These are phyloP conservation scores for Zygosaccharomyces sapae DNA, from an alignment of 1,139 yeast species.

Conservation along the genomic window DNA sequence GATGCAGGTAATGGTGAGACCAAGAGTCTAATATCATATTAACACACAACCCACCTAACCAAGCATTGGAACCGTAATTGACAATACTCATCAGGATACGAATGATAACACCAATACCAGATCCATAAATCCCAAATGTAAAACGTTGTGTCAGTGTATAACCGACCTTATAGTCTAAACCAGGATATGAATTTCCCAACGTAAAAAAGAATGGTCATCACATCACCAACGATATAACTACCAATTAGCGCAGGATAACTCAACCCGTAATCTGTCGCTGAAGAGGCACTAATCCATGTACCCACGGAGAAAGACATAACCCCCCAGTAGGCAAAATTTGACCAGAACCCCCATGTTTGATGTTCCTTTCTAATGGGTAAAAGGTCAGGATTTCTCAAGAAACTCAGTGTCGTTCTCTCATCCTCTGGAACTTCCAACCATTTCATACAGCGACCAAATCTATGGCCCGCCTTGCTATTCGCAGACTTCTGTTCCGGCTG, in stretches of 20 bases:
- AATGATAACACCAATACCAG: slow-evolving; percentile 41
- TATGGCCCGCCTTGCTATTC: neutral
- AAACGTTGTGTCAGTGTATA: slow-evolving; percentile 45
- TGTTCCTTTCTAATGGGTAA: slow-evolving; percentile 37
- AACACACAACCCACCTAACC: slow-evolving; percentile 42
- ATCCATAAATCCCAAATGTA: slow-evolving; percentile 45
- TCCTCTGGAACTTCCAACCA: slow-evolving; percentile 35
- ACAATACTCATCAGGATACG: slow-evolving; percentile 43
- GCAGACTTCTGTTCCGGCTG: neutral
- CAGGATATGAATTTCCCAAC: slow-evolving; percentile 42
- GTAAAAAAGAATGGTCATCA: slow-evolving; percentile 41
- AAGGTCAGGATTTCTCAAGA: slow-evolving; percentile 39
- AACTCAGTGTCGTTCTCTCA: slow-evolving; percentile 33
- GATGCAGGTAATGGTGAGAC: slow-evolving; percentile 37
- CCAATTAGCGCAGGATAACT: slow-evolving; percentile 42
- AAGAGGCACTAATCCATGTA: slow-evolving; percentile 43
- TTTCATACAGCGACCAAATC: slow-evolving; percentile 11
- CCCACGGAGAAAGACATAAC: slow-evolving; percentile 40
- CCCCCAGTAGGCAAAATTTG: slow-evolving; percentile 43
- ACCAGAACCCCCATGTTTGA: slow-evolving; percentile 43
- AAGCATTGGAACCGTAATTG: slow-evolving; percentile 43
- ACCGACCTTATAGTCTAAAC: slow-evolving; percentile 45
- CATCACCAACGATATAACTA: slow-evolving; percentile 42
- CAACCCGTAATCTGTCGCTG: slow-evolving; percentile 41
- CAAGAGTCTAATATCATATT: slow-evolving; percentile 38